phyloP scores from a whole-genome alignment of 1,284 basidiomycete genomes.

The Pseudozyma thailandica region DNA sequence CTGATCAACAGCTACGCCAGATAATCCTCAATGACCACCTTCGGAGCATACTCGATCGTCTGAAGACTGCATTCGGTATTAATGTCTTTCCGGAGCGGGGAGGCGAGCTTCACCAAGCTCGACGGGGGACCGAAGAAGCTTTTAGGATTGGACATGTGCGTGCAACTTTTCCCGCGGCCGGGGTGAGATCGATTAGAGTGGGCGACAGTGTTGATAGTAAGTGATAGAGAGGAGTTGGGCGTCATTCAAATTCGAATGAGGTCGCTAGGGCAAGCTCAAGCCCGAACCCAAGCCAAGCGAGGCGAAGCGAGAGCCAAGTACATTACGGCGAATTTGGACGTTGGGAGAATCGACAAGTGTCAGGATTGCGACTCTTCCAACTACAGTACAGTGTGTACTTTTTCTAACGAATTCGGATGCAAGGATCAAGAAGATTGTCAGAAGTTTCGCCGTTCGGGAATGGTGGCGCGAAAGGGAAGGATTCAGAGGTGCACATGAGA shows the following conservation, averaged over 20 bases:
- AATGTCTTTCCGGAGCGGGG: not conserved
- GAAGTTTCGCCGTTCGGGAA: constrained; percentile 8
- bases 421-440: not conserved
- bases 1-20: not conserved
- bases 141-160: constrained; percentile 2
- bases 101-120: not conserved
- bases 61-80: not conserved
- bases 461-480: no score
- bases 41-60: not conserved
- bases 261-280: no score
- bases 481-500: no score
- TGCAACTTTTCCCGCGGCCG: not conserved
- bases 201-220: no score
- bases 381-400: no score
- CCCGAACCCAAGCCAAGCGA: no score
- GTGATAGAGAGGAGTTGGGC: no score
- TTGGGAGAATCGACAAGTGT: no score
- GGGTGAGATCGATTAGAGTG: constrained; percentile 1
- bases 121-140: no score
- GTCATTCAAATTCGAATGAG: no score
- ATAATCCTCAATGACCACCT: no score
- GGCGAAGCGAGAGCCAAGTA: not conserved
- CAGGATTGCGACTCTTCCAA: no score
- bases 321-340: constrained; percentile 9
- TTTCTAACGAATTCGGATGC: constrained; percentile 1